phyloP scores from a whole-genome alignment of 805 yeast species.

The Candida hispaniensis region DNA sequence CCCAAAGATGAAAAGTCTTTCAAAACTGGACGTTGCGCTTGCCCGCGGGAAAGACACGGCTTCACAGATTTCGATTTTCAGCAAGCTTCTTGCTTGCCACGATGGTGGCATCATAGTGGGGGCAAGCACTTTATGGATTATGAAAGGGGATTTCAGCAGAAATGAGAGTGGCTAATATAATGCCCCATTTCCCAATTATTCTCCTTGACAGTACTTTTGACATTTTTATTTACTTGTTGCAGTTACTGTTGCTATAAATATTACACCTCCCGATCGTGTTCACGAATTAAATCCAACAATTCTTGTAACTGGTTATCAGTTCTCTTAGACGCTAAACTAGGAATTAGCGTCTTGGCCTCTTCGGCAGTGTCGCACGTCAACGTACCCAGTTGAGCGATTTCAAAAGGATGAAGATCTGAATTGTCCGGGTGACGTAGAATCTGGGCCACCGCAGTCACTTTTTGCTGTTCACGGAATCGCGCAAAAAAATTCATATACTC shows the following conservation, averaged over 20 bases:
- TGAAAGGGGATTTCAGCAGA: too few relatives aligned
- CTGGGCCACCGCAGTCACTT: constrained; percentile 88
- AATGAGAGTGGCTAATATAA: too few relatives aligned
- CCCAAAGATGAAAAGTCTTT: constrained; percentile 30
- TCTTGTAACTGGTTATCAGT: constrained; percentile 81
- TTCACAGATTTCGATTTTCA: constrained; percentile 28
- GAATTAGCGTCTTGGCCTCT: constrained; percentile 90
- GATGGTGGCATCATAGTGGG: constrained; percentile 32
- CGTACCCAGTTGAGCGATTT: constrained; percentile 83
- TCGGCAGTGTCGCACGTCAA: constrained; percentile 93
- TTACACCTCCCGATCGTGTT: constrained; percentile 10
- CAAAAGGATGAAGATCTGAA: constrained; percentile 82
- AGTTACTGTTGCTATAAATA: too few relatives aligned
- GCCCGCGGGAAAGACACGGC: constrained; percentile 25
- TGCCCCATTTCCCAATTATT: too few relatives aligned
- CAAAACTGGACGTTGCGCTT: constrained; percentile 29
- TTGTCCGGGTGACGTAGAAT: constrained; percentile 65
- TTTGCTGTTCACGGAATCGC: constrained; percentile 82
- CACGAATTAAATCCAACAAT: constrained; percentile 43
- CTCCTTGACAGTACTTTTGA: too few relatives aligned
- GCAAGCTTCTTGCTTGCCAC: constrained; percentile 29
- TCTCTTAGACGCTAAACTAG: constrained; percentile 72
- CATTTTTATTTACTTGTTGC: too few relatives aligned
- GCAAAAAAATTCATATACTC: constrained; percentile 79
- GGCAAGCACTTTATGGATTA: too few relatives aligned